Evolutionary conservation across 805 yeast genomes (phyloP).

Genomic region (Schizosaccharomyces octosporus): DNA sequence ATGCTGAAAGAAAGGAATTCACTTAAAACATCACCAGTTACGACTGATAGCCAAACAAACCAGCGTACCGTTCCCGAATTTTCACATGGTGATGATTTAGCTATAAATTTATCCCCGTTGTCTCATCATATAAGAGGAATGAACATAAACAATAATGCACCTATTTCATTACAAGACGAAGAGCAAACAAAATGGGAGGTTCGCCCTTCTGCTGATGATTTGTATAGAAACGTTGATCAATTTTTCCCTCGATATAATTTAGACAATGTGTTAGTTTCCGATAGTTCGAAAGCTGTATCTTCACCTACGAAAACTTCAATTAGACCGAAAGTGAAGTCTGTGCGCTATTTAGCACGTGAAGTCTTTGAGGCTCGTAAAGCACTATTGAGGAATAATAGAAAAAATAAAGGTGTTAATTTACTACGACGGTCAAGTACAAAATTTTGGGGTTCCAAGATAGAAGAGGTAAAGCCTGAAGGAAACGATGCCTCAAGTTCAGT

Average conservation of each 20-base stretch:
- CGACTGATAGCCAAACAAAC: background rate
- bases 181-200: slow-evolving; percentile 28
- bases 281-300: slow-evolving; percentile 16
- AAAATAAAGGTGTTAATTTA: slow-evolving; percentile 11
- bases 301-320: background rate
- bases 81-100: background rate
- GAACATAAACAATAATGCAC: background rate
- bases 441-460: slow-evolving; percentile 89
- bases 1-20: background rate
- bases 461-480: slow-evolving; percentile 55
- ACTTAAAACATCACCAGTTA: background rate
- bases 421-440: slow-evolving; percentile 66
- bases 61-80: background rate
- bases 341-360: slow-evolving; percentile 79
- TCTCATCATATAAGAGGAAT: background rate
- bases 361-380: slow-evolving; percentile 36
- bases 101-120: background rate
- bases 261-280: slow-evolving; percentile 64
- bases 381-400: slow-evolving; percentile 2
- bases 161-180: background rate
- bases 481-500: background rate
- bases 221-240: slow-evolving; percentile 70
- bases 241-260: slow-evolving; percentile 82
- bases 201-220: slow-evolving; percentile 85
- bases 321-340: slow-evolving; percentile 52